Evolutionary conservation across 345 rosid genomes (phyloP).

Genomic region (Eutrema japonicum): DNA sequence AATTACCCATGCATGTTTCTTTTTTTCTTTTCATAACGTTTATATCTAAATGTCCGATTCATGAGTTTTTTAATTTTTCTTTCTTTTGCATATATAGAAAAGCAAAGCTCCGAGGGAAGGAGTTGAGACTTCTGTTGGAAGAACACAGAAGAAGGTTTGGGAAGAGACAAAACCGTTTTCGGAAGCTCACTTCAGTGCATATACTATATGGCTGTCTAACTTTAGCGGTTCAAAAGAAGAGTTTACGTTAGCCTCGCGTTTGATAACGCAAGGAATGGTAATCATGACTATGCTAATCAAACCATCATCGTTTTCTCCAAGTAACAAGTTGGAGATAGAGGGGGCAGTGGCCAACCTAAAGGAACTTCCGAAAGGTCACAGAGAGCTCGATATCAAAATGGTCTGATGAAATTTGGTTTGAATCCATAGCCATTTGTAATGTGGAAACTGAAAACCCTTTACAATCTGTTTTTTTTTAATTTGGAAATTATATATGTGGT

Average conservation of each 20-base stretch:
- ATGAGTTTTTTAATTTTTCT: not conserved
- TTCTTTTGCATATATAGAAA: not conserved
- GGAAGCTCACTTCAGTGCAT: not conserved
- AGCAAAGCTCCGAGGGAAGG: not conserved
- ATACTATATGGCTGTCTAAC: not conserved
- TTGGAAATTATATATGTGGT: not conserved
- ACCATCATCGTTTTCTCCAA: not conserved
- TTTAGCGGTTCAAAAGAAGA: constrained; percentile 9
- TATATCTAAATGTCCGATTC: not conserved
- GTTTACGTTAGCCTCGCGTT: constrained; percentile 8
- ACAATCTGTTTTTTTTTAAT: not conserved
- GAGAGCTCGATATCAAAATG: not conserved
- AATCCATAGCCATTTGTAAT: not conserved
- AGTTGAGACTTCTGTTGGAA: not conserved
- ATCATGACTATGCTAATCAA: not conserved
- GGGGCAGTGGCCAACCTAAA: not conserved
- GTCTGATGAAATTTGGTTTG: not conserved
- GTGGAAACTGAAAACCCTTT: not conserved
- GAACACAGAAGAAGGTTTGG: not conserved
- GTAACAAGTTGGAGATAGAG: not conserved
- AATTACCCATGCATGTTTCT: not conserved
- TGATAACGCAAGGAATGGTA: constrained; percentile 3
- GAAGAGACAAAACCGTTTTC: constrained; percentile 21
- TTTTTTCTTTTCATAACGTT: not conserved
- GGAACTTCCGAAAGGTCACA: constrained; percentile 2